phyloP scores from a whole-genome alignment of 2,329 filamentous ascomycete genomes.

The Sordariomycetes sp. region DNA sequence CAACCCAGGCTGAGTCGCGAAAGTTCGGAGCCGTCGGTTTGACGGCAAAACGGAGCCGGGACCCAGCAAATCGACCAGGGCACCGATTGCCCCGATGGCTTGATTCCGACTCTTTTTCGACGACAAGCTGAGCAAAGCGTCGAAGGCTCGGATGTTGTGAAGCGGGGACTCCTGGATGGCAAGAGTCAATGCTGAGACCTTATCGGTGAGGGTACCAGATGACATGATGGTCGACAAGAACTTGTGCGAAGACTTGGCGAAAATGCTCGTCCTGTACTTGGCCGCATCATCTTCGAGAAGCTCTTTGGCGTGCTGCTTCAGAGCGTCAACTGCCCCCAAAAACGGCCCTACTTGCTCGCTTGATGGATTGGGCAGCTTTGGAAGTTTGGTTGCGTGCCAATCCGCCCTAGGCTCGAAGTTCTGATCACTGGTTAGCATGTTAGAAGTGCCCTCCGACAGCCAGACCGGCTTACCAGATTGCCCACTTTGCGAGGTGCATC shows the following conservation, averaged over 20 bases:
- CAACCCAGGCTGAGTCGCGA: conserved; percentile 71
- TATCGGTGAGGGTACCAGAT: conserved; percentile 92
- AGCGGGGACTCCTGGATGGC: conserved; percentile 93
- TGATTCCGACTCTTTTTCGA: conserved; percentile 90
- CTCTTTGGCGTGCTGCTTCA: conserved; percentile 62
- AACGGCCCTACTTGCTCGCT: conserved; percentile 36
- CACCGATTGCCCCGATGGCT: conserved; percentile 84
- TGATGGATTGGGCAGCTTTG: conserved; percentile 30
- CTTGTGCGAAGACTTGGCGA: conserved; percentile 80
- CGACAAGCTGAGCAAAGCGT: conserved; percentile 73
- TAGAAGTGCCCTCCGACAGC: conserved; percentile 10
- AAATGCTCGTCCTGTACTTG: conserved; percentile 63
- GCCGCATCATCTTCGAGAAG: conserved; percentile 72
- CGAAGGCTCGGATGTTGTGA: conserved; percentile 84
- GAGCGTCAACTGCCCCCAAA: conserved; percentile 31
- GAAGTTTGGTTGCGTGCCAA: conserved; percentile 41
- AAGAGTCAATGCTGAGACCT: conserved; percentile 88
- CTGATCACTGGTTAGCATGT: conserved; percentile 31
- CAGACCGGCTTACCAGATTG: conserved; percentile 22
- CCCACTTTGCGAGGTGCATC: conserved; percentile 14
- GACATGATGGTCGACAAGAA: conserved; percentile 97
- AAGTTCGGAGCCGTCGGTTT: conserved; percentile 71
- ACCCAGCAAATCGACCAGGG: conserved; percentile 87
- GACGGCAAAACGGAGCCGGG: conserved; percentile 78
- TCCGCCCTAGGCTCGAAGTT: conserved; percentile 48